phyloP scores from a whole-genome alignment of 192 early-diverging fungal genomes.

The Backusella westeae region DNA sequence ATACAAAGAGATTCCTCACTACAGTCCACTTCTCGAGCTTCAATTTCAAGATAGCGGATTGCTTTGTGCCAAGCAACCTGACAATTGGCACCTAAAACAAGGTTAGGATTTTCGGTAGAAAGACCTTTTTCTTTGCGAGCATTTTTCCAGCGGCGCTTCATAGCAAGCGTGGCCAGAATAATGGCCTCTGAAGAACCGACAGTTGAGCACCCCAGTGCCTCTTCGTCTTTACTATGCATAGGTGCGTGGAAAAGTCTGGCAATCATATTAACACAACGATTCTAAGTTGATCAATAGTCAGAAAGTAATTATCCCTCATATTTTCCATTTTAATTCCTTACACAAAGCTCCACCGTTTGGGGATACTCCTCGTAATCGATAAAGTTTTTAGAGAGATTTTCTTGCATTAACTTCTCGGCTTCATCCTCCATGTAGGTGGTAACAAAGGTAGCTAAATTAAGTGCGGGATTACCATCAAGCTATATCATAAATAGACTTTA shows the following conservation, averaged over 20 bases:
- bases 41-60: conserved; percentile 35
- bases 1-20: conserved; percentile 49
- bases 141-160: conserved; percentile 77
- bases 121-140: conserved; percentile 59
- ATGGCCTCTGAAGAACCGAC: conserved; percentile 81
- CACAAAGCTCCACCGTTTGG: conserved; percentile 37
- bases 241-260: conserved; percentile 40
- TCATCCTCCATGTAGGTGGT: conserved; percentile 62
- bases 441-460: conserved; percentile 79
- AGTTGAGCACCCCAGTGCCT: conserved; percentile 67
- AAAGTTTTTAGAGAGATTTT: conserved; percentile 78
- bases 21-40: conserved; percentile 32
- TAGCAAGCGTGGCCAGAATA: conserved; percentile 70
- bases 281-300: conserved; percentile 12
- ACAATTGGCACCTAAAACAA: conserved; percentile 74
- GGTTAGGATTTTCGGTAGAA: conserved; percentile 67
- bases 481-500: conserved; percentile 15
- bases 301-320: neutral
- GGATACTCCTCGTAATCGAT: conserved; percentile 50
- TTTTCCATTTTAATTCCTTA: conserved; percentile 19
- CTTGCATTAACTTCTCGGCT: conserved; percentile 74
- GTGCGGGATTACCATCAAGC: conserved; percentile 74
- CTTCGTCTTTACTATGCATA: conserved; percentile 29
- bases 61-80: conserved; percentile 50
- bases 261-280: conserved; percentile 45